These are phyloP conservation scores for Przewalskia tangutica DNA, from an alignment of 257 asterid species.

Conservation along the genomic window DNA sequence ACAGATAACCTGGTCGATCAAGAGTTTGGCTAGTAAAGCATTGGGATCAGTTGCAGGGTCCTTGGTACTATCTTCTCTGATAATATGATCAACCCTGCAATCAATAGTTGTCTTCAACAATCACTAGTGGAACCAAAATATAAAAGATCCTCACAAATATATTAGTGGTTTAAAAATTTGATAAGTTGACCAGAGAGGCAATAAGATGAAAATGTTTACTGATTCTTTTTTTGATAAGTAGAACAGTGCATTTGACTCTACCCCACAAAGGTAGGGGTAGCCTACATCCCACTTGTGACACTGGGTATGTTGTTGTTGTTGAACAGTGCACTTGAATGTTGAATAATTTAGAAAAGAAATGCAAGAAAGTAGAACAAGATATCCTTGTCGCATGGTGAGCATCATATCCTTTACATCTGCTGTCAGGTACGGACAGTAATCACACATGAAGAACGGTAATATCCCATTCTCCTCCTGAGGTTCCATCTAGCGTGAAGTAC, in stretches of 20 bases:
- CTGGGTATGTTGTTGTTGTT: no score
- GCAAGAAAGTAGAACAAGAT: background rate
- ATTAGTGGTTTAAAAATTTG: background rate
- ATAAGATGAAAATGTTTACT: background rate
- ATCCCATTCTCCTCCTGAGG: background rate
- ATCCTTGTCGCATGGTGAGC: background rate
- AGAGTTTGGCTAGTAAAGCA: constrained; percentile 68
- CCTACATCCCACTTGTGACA: background rate
- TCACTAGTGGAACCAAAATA: background rate
- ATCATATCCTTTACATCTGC: background rate
- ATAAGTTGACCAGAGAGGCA: background rate
- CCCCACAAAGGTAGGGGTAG: no score
- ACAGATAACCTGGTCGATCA: constrained; percentile 52
- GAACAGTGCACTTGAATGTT: background rate
- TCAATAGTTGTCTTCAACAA: constrained; percentile 5
- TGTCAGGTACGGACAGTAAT: background rate
- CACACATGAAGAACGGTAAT: background rate
- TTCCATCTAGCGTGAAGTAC: background rate
- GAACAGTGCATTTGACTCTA: background rate
- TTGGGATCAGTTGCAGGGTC: constrained; percentile 61
- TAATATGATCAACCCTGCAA: constrained; percentile 69
- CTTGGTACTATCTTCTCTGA: constrained; percentile 66
- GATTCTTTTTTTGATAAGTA: background rate
- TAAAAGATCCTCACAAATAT: background rate
- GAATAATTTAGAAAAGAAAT: background rate